Conservation (phyloP, 192 early-diverging fungal species). For the Coemansia sp. region DNA sequence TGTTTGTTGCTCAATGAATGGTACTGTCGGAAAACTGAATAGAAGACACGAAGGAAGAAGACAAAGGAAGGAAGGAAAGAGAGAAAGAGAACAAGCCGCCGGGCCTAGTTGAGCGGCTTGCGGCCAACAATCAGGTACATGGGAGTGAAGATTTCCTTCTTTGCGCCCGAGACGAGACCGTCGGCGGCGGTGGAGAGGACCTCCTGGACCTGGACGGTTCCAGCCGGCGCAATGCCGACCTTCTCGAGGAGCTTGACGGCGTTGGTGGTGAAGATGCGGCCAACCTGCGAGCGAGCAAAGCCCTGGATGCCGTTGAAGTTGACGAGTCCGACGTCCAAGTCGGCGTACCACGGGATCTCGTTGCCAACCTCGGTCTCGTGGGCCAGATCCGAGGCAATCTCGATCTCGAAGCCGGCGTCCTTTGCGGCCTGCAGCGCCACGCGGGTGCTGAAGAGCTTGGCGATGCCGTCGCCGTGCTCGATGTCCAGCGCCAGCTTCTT, state of each 20-base stretch:
- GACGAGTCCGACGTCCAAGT: conserved; percentile 60
- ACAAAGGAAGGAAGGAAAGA: background rate
- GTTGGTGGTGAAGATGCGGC: conserved; percentile 74
- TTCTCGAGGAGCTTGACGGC: conserved; percentile 79
- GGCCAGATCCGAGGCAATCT: conserved; percentile 66
- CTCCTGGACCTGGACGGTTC: conserved; percentile 80
- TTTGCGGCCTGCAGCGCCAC: conserved; percentile 78
- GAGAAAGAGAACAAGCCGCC: background rate
- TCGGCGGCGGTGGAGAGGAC: conserved; percentile 82
- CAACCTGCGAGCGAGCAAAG: conserved; percentile 60
- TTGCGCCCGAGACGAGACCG: conserved; percentile 78
- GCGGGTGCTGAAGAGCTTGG: conserved; percentile 75
- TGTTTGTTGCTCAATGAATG: no score
- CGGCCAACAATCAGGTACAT: conserved; percentile 88
- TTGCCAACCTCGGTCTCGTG: conserved; percentile 60
- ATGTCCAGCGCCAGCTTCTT: conserved; percentile 76
- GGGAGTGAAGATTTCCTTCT: conserved; percentile 85
- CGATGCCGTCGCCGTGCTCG: conserved; percentile 91
- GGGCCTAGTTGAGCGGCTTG: conserved; percentile 60
- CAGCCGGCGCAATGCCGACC: conserved; percentile 80
- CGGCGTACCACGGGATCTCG: conserved; percentile 79
- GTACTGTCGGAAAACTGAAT: no score
- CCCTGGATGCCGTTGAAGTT: conserved; percentile 48
- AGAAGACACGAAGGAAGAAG: background rate
- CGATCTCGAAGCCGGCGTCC: conserved; percentile 87